phyloP scores from a whole-genome alignment of 2,329 filamentous ascomycete genomes.

The Cercospora canescens region DNA sequence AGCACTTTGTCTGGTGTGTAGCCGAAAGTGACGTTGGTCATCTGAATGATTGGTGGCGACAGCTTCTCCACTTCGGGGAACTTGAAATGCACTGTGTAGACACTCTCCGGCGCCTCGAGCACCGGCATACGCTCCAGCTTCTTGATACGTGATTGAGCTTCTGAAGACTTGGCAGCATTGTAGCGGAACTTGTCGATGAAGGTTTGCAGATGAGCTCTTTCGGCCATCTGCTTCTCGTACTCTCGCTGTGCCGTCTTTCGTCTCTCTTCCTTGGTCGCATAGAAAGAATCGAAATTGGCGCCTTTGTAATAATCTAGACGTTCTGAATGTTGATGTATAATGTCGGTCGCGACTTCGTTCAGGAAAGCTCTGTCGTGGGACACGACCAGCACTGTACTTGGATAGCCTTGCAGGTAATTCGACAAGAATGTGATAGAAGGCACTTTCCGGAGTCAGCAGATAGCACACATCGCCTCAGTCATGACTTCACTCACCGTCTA shows the following conservation, averaged over 20 bases:
- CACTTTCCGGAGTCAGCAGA: constrained; percentile 94
- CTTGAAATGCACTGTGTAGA: constrained; percentile 94
- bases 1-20: constrained; percentile 79
- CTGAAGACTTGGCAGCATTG: constrained; percentile 97
- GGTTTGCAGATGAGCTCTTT: constrained; percentile 88
- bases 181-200: constrained; percentile 99
- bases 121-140: constrained; percentile 97
- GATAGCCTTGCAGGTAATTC: constrained; percentile 90
- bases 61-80: constrained; percentile 98
- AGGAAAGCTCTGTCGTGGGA: constrained; percentile 99
- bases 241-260: constrained; percentile 95
- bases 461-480: neutral
- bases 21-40: constrained; percentile 88
- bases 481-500: neutral
- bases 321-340: constrained; percentile 97
- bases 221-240: constrained; percentile 97
- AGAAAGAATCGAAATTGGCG: constrained; percentile 94
- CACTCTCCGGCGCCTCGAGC: constrained; percentile 83
- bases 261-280: constrained; percentile 94
- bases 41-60: constrained; percentile 95
- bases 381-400: constrained; percentile 92
- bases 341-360: constrained; percentile 98
- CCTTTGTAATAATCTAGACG: constrained; percentile 98
- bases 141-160: constrained; percentile 98
- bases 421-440: constrained; percentile 99